Evolutionary conservation across 306 rosid genomes (phyloP).

Genomic region (Alnus glutinosa): DNA sequence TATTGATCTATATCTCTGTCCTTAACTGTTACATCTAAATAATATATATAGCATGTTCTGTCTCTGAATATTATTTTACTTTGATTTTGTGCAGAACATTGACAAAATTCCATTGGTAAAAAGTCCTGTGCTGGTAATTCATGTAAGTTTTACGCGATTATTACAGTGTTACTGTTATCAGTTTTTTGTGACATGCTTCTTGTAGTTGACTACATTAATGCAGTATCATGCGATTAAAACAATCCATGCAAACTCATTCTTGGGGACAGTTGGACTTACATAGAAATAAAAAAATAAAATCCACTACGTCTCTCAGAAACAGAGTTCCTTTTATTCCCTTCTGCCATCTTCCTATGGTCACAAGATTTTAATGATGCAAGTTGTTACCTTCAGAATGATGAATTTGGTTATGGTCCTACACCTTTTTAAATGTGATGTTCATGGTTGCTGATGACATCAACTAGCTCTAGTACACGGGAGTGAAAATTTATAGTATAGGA

Average conservation of each 20-base stretch:
- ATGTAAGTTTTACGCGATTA: conserved; percentile 55
- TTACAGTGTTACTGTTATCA: not conserved
- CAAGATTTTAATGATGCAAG: not conserved
- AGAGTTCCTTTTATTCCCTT: no score
- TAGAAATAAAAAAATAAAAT: not conserved
- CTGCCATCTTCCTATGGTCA: not conserved
- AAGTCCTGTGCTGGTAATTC: conserved; percentile 84
- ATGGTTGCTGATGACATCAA: not conserved
- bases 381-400: not conserved
- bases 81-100: conserved; percentile 67
- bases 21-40: conserved; percentile 11
- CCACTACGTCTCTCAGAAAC: no score
- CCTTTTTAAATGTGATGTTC: not conserved
- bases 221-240: not conserved
- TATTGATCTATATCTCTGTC: conserved; percentile 5
- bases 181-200: not conserved
- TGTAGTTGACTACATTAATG: not conserved
- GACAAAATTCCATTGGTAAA: conserved; percentile 83
- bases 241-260: not conserved
- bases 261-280: not conserved
- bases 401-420: not conserved
- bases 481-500: not conserved
- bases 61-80: conserved; percentile 29
- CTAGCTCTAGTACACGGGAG: not conserved
- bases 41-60: not conserved